Evolutionary conservation across 805 yeast genomes (phyloP), one percentile per base, ranked within the genome.

Genomic region (Wickerhamiella parazyma): DNA sequence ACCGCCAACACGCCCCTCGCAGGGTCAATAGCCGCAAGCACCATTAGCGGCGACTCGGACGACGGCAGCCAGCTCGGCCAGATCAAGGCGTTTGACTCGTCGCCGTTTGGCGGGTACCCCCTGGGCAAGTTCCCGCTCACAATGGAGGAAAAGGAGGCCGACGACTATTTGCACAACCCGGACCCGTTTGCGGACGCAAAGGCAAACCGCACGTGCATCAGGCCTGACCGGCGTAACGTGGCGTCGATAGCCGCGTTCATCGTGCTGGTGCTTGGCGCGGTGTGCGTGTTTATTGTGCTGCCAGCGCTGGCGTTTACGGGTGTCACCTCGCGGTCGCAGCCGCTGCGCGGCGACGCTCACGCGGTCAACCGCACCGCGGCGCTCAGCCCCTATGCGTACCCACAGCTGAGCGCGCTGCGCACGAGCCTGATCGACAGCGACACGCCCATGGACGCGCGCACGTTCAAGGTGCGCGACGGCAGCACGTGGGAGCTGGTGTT

Each of bases 81-180:
- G 6, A 12, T 12, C 2, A 12, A 28, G 16, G 8, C 16, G 20
- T 28, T 39, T 4, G 70, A 65, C 50, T 64, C 62, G 46, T 60
- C 66, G 38, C 98, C 97, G 2, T 89, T 89, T 64, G 98, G 97
- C 41, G 97, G 97, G 12, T 89, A 83, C 61, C 97, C 98, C 0
- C 93, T 95, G 7, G 70, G 86, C 14, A 77, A 85, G 4, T 89
- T 89, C 65, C 98, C 98, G 1, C 66, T 89, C 45, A 79, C 74
- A 53, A 76, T 91, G 50, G 95, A 89, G 47, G 97, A 89, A 53
- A 84, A 84, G 62, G 98, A 89, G 62, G 80, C 82, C 8, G 98
- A 89, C 64, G 98, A 89, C 62, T 87, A 84, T 57, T 60, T 91
- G 51, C 97, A 89, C 63, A 91, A 89, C 62, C 97, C 97, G 1